Percentiles rank a stretch among this genome's conserved stretches.
phyloP scores from a whole-genome alignment of 768 basidiomycete genomes.

The Suillus plorans region DNA sequence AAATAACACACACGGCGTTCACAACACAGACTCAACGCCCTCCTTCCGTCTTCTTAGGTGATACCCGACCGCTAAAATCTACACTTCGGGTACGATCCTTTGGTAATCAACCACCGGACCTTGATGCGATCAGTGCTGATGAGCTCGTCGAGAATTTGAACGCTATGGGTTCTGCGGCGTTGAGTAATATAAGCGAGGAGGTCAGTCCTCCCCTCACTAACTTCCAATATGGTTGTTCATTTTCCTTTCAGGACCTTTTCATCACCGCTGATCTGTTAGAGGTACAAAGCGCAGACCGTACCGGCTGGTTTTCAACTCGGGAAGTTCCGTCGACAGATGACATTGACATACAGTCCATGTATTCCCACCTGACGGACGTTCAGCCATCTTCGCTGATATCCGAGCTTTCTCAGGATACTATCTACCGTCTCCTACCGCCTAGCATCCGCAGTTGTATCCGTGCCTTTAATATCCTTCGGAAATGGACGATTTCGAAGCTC shows the following conservation, averaged over 20 bases:
- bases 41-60: constrained; percentile 29
- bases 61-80: constrained; percentile 19
- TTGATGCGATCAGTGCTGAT: constrained; percentile 63
- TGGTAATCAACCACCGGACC: constrained; percentile 52
- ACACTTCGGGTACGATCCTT: constrained; percentile 20
- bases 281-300: constrained; percentile 75
- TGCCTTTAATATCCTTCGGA: constrained; percentile 73
- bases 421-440: constrained; percentile 76
- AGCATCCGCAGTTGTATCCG: constrained; percentile 74
- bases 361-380: constrained; percentile 69
- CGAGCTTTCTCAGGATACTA: constrained; percentile 64
- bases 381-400: constrained; percentile 72
- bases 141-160: constrained; percentile 79
- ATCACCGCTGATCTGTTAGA: constrained; percentile 77
- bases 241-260: constrained; percentile 62
- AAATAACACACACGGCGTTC: constrained; percentile 46
- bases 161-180: constrained; percentile 71
- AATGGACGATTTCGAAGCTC: constrained; percentile 75
- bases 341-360: constrained; percentile 79
- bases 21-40: constrained; percentile 63
- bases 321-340: constrained; percentile 58
- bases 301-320: constrained; percentile 69
- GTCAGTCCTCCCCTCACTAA: constrained; percentile 34
- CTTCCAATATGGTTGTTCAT: constrained; percentile 7
- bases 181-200: constrained; percentile 78